Base-by-base conservation (phyloP, 768 basidiomycete genomes). In the Panaeolus cyanescens region DNA sequence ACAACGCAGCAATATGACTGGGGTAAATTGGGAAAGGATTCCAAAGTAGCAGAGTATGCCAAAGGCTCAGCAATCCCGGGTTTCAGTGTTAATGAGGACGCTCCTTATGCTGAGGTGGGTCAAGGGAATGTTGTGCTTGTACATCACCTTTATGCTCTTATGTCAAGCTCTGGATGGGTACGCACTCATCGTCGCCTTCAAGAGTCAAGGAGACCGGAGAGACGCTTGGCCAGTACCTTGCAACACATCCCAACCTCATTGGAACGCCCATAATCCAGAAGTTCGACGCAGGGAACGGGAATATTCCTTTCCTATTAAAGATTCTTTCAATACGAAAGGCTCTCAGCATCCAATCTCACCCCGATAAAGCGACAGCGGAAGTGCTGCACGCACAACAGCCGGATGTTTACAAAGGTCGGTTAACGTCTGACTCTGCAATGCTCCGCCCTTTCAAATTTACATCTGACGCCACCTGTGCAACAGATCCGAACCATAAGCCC, bases 401-500 rank as follows among this genome's bases (percentile, higher is more conserved):
- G 2, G 83, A 92, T 54, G 83, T 97, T 53, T 99, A 99, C 80
- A 97, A 95, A 79, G 96, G 95, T 92, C 67, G 60, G 82, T 70
- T 13, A 33, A 45, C 45, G 12, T 56, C n/a, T 22, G 20, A 34
- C 50, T 56, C 10, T 6, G 33, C 39, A 25, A 32, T 19, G 19
- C 32, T 31, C 32, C 25, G 39, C 13, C 15, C 4, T 8, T 50
- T 40, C 10, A 17, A 17, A 54, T 34, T 56, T 36, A 34, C 15
- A 31, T 33, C 19, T 45, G 53, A 33, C 42, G 34, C 32, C 42
- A 56, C 45, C 7, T 36, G 15, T 17, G n/a, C n/a, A 12, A 22
- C 58, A 93, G 97, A 99, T 73, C 85, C 88, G 5, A 99, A 99
- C 71, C 97, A 99, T 69, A 99, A 99, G 75, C 97, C 97, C 2